phyloP scores from a whole-genome alignment of 129 eudicot genomes.

The Mikania micrantha region DNA sequence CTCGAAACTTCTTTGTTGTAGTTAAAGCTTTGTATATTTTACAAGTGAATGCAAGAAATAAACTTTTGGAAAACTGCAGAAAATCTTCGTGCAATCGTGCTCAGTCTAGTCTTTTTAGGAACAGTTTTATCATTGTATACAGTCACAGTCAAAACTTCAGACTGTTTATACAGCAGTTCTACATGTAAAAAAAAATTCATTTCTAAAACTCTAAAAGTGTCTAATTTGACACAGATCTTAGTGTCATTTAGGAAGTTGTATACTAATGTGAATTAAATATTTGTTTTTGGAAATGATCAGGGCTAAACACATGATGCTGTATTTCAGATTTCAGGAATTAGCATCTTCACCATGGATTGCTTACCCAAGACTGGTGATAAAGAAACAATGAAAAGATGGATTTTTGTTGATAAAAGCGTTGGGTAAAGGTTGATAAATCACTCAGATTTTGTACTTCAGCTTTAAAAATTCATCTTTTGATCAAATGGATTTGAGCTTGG shows the following conservation, averaged over 20 bases:
- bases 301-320: background rate
- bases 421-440: constrained; percentile 26
- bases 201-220: background rate
- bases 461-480: background rate
- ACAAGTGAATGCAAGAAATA: background rate
- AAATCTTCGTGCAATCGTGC: background rate
- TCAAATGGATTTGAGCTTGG: constrained; percentile 53
- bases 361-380: constrained; percentile 47
- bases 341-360: constrained; percentile 46
- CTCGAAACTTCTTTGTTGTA: background rate
- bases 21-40: background rate
- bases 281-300: too few species aligned
- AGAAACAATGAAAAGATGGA: constrained; percentile 69
- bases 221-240: background rate
- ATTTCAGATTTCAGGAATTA: constrained; percentile 36
- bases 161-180: background rate
- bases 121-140: background rate
- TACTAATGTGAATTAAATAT: background rate
- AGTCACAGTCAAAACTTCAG: background rate
- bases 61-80: background rate
- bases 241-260: background rate
- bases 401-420: constrained; percentile 71
- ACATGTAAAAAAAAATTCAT: background rate
- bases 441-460: constrained; percentile 1
- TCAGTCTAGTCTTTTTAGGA: background rate